Evolutionary conservation across 768 basidiomycete genomes (phyloP).

Genomic region (Naganishia vaughanmartiniae): DNA sequence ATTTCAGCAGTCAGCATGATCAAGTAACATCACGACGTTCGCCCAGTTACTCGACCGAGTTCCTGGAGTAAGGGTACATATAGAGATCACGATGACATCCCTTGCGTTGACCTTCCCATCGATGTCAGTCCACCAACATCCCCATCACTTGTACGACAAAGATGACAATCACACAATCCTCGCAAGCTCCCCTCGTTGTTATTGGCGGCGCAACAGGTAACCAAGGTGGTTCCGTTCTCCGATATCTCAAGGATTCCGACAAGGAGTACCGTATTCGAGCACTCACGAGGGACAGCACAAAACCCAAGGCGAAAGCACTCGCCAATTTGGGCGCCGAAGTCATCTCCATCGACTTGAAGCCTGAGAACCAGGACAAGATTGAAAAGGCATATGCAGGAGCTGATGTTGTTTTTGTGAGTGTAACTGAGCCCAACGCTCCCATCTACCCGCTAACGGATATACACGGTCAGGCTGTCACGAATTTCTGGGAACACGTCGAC

Average conservation of each 20-base stretch:
- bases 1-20: too few species aligned
- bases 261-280: constrained; percentile 36
- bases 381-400: constrained; percentile 28
- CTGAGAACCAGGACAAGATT: constrained; percentile 27
- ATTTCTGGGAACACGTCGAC: constrained; percentile 34
- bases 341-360: constrained; percentile 33
- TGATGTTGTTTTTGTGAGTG: constrained; percentile 27
- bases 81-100: too few species aligned
- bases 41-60: too few species aligned
- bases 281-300: constrained; percentile 42
- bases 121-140: too few species aligned
- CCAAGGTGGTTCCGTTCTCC: constrained; percentile 44
- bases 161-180: constrained; percentile 18
- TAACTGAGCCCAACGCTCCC: too few species aligned
- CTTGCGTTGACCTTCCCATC: too few species aligned
- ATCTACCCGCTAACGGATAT: too few species aligned
- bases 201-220: constrained; percentile 45
- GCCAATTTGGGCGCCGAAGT: constrained; percentile 39
- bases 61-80: too few species aligned
- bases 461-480: constrained; percentile 32
- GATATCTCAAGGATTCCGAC: constrained; percentile 28
- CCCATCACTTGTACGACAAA: too few species aligned
- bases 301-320: constrained; percentile 34
- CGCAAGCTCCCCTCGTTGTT: constrained; percentile 37
- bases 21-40: too few species aligned